Evolutionary conservation across 2,329 filamentous ascomycete genomes (phyloP), one percentile per base, ranked within the genome.

Genomic region (Periconia macrospinosa): DNA sequence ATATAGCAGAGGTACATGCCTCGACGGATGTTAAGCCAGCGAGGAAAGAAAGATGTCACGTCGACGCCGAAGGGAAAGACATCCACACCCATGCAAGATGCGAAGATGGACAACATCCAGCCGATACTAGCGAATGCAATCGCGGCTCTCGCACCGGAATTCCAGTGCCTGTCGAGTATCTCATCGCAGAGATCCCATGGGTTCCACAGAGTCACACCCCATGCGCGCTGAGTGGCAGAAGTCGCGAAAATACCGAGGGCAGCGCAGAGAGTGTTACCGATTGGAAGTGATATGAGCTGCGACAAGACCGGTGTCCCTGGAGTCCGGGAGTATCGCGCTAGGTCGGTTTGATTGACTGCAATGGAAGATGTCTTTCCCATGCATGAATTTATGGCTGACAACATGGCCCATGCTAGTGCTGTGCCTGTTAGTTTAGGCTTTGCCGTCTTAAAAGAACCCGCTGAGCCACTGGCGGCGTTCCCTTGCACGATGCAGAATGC

Each of bases 81-180:
- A 53, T 77, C 75, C 37, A 65, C 65, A 11, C 63, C 67, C 11
- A 76, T 67, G 49, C 77, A 77, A 33, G 75, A 77, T 49, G 69
- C 74, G 33, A 78, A 68, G 23, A 71, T 73, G 8, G 71, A 72
- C 8, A 75, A 68, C 14, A 55, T 51, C 48, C 49, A 55, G 44
- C 18, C 45, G 27, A 70, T 43, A 1, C 58, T 59, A 5, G 66
- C 71, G 43, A 75, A 68, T 52, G 76, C 74, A 37, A 76, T 64
- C 8, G 66, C 66, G 11, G 73, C 68, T 2, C 75, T 63, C 1
- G 72, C 65, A 1, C 60, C 67, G 0, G 75, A 63, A 1, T 65
- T 60, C 54, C 54, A 56, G 47, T 56, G 42, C 18, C 43, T 27
- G 8, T 27, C 8, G 23, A 27, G 23, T 3, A 27, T 27, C 23